A percentile compares a stretch with the other conserved stretches of the same genome.
phyloP scores from a whole-genome alignment of 2,329 filamentous ascomycete species.

The Neurospora crassa region DNA sequence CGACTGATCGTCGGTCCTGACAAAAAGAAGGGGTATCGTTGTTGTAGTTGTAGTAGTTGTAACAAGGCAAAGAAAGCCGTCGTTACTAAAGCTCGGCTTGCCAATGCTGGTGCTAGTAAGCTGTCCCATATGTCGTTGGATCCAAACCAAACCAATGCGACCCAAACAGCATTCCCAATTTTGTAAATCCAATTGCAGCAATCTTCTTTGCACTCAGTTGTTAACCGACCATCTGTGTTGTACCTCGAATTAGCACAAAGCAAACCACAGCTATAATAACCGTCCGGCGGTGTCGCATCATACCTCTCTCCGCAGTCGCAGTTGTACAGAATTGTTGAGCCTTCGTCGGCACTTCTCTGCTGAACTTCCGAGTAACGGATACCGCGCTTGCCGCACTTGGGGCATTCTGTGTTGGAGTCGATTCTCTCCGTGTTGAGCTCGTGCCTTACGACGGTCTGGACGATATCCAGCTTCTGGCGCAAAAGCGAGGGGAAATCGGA shows the following conservation, averaged over 20 bases:
- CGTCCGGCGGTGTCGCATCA: slow-evolving; percentile 29
- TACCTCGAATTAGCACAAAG: slow-evolving; percentile 7
- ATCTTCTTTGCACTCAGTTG: slow-evolving; percentile 13
- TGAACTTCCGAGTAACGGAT: slow-evolving; percentile 82
- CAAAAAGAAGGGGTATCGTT: neutral
- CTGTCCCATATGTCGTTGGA: neutral
- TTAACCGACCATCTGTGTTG: slow-evolving; percentile 17
- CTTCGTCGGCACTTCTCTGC: slow-evolving; percentile 87
- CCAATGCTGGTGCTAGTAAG: neutral
- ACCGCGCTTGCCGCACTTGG: slow-evolving; percentile 70
- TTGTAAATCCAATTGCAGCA: neutral
- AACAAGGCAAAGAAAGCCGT: neutral
- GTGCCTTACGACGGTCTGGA: slow-evolving; percentile 70
- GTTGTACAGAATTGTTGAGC: slow-evolving; percentile 81
- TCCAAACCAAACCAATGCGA: neutral
- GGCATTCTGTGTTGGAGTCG: slow-evolving; percentile 60
- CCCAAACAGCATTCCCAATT: neutral
- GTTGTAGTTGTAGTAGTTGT: neutral
- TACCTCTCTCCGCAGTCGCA: slow-evolving; percentile 84
- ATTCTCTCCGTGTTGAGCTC: slow-evolving; percentile 62
- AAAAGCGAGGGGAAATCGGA: slow-evolving; percentile 86
- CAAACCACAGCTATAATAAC: neutral
- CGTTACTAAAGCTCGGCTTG: neutral
- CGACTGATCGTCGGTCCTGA: neutral
- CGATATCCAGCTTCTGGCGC: slow-evolving; percentile 75